Evolutionary conservation across 2,329 filamentous ascomycete species (phyloP).

Genomic region (Thielaviopsis cerberus): DNA sequence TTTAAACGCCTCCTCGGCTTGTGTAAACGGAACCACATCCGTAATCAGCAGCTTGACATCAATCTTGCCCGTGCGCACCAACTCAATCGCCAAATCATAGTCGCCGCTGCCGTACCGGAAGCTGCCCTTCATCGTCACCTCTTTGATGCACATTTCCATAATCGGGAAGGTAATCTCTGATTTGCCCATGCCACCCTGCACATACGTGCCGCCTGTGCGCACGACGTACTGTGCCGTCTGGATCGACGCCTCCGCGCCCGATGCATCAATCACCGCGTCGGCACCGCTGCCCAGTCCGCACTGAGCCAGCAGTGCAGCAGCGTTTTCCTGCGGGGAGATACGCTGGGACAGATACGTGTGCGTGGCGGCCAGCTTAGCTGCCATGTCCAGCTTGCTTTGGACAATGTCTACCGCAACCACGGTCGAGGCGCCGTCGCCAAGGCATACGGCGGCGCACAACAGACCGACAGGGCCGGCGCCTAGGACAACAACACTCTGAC

Average conservation of each 20-base stretch:
- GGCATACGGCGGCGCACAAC: slow-evolving; percentile 70
- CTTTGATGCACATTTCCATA: slow-evolving; percentile 74
- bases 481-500: slow-evolving; percentile 65
- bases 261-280: slow-evolving; percentile 65
- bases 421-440: slow-evolving; percentile 66
- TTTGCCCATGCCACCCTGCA: slow-evolving; percentile 83
- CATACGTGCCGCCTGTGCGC: slow-evolving; percentile 53
- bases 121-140: slow-evolving; percentile 68
- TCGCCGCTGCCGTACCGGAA: slow-evolving; percentile 83
- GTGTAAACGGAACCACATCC: slow-evolving; percentile 54
- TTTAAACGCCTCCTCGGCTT: slow-evolving; percentile 73
- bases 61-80: slow-evolving; percentile 55
- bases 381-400: slow-evolving; percentile 59
- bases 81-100: slow-evolving; percentile 64
- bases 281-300: slow-evolving; percentile 48
- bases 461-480: slow-evolving; percentile 76
- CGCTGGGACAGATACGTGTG: slow-evolving; percentile 49
- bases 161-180: slow-evolving; percentile 80
- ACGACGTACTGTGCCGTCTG: slow-evolving; percentile 56
- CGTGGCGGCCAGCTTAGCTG: slow-evolving; percentile 51
- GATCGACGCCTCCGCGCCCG: slow-evolving; percentile 60
- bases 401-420: slow-evolving; percentile 83
- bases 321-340: slow-evolving; percentile 52
- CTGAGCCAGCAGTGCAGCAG: slow-evolving; percentile 43
- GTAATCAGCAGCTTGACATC: slow-evolving; percentile 71